A percentile compares a stretch with the other conserved stretches of the same genome.
phyloP scores from a whole-genome alignment of 208 protist species.

The Angomonas deanei region DNA sequence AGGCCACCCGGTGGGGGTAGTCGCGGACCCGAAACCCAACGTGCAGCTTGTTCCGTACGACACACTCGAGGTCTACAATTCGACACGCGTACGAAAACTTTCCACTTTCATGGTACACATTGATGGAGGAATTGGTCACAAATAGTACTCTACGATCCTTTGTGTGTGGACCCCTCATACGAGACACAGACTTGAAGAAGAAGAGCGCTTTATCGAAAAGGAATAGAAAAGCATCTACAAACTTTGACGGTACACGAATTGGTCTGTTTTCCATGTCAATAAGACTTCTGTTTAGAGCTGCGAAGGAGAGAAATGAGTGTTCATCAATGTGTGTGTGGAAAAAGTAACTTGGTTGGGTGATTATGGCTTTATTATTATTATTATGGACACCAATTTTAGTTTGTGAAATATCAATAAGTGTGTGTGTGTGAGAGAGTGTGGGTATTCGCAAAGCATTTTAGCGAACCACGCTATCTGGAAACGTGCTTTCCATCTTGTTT shows the following conservation, averaged over 20 bases:
- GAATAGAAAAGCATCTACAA: neutral
- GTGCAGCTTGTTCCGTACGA: constrained; percentile 10
- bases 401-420: too few relatives aligned
- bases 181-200: neutral
- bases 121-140: constrained; percentile 34
- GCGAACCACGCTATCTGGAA: constrained; percentile 12
- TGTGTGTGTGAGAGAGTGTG: neutral
- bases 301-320: neutral
- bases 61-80: constrained; percentile 28
- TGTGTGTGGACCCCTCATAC: neutral
- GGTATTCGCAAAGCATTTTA: neutral
- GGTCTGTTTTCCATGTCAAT: too few relatives aligned
- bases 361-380: neutral
- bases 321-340: neutral
- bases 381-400: neutral
- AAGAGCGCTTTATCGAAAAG: neutral
- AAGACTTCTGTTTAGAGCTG: constrained; percentile 1
- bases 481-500: constrained; percentile 31
- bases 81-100: constrained; percentile 24
- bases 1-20: too few relatives aligned
- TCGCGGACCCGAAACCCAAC: constrained; percentile 30
- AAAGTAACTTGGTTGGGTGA: neutral
- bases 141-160: constrained; percentile 27
- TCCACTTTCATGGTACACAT: constrained; percentile 13
- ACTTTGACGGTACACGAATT: neutral